Conservation (phyloP, 306 rosid species). For the Astragalus glycyphyllos region DNA sequence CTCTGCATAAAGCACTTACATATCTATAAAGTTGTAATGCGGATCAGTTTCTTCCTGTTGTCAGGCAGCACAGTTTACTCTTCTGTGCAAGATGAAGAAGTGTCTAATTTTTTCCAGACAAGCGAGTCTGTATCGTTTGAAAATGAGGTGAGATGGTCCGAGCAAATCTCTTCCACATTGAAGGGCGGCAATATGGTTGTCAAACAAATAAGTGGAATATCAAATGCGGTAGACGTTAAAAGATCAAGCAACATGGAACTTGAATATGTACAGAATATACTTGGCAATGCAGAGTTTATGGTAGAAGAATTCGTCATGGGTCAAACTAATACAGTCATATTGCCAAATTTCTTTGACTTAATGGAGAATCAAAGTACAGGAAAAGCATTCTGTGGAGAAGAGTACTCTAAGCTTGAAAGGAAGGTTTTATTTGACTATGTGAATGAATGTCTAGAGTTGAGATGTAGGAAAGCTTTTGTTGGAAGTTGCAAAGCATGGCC, state of each 20-base stretch:
- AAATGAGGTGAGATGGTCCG: conserved; percentile 44
- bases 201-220: conserved; percentile 41
- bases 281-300: conserved; percentile 56
- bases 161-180: conserved; percentile 50
- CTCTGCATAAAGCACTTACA: conserved; percentile 3
- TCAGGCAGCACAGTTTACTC: conserved; percentile 65
- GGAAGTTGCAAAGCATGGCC: conserved; percentile 65
- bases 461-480: conserved; percentile 49
- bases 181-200: conserved; percentile 27
- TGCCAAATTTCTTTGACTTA: conserved; percentile 64
- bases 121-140: conserved; percentile 46
- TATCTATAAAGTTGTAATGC: conserved; percentile 20
- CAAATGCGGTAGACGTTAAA: conserved; percentile 39
- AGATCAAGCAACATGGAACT: conserved; percentile 63
- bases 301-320: conserved; percentile 61
- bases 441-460: conserved; percentile 59
- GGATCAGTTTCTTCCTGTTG: conserved; percentile 31
- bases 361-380: conserved; percentile 54
- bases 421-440: conserved; percentile 72
- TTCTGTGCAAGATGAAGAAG: conserved; percentile 55
- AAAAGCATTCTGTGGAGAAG: conserved; percentile 47
- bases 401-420: conserved; percentile 46
- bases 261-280: conserved; percentile 63
- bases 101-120: conserved; percentile 45
- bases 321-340: conserved; percentile 44